Percentiles rank a stretch among this genome's conserved stretches.
These are phyloP conservation scores for Lentinula novae-zelandiae DNA, from an alignment of 1,284 basidiomycete species.

Conservation along the genomic window DNA sequence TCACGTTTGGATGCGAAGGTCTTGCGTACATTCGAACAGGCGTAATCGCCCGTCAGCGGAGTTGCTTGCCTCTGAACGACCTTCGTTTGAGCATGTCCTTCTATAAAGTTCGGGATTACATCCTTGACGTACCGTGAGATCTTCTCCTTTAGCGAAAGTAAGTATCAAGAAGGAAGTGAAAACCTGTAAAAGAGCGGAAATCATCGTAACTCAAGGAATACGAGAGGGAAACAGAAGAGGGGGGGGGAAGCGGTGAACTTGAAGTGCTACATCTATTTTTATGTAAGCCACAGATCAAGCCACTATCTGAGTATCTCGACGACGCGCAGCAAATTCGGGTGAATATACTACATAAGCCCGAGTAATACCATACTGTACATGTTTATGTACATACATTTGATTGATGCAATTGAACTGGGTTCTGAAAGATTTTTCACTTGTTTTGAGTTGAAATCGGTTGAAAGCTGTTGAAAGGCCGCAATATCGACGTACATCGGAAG, in stretches of 20 bases:
- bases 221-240: neutral
- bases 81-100: neutral
- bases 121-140: neutral
- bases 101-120: too few species aligned
- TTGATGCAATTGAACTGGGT: neutral
- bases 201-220: neutral
- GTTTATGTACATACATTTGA: neutral
- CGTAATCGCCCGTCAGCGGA: constrained; percentile 15
- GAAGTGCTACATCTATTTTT: too few species aligned
- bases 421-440: too few species aligned
- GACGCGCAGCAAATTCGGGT: too few species aligned
- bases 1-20: neutral
- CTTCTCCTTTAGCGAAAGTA: neutral
- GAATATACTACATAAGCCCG: neutral
- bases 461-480: too few species aligned
- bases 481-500: too few species aligned
- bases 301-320: neutral
- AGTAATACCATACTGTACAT: neutral
- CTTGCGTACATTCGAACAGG: constrained; percentile 18
- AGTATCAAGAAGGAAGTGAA: neutral
- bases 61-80: neutral
- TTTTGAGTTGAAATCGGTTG: too few species aligned
- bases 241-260: neutral
- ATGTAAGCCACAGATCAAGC: too few species aligned
- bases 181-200: neutral